Base-by-base conservation (phyloP, 169 alveolate species). In the Condylostoma magnum region DNA sequence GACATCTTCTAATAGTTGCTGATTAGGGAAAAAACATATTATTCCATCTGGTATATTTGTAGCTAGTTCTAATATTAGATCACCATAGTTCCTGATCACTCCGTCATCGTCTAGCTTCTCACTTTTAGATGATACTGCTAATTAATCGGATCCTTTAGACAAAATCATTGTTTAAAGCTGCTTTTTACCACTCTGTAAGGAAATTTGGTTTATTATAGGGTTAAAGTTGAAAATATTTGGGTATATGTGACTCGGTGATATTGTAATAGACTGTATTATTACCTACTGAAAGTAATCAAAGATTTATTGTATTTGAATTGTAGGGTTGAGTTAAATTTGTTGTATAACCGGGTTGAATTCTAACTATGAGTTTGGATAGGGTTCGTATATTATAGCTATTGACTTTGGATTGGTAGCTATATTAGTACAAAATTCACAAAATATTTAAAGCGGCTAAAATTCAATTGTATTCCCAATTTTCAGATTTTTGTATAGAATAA, bases 11-110 rank as follows among this genome's bases (percentile, higher is more conserved):
- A 60, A 38, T 8, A 8, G 8, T 1, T n/a, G 15, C 25, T 57
- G 74, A n/a, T 80, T 63, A 6, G 95, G 85, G 50, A 89, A 82
- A 79, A 89, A 84, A 8, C 81, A 76, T 8, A 89, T 89, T 0
- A 89, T 60, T n/a, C 95, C 95, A 75, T 89, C 95, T n/a, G 95
- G 95, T 2, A 82, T 86, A 36, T 63, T 54, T 22, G 57, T 73
- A 44, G 79, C 36, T 8, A 89, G 76, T 47, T 89, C 95, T 6
- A 84, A 52, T 2, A 89, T 47, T 12, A 89, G 68, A 38, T 71
- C 79, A 3, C 92, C 95, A 56, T 84, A 84, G 71, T 84, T 89
- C 27, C 95, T 57, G 5, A 86, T 79, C 3, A 82, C 81, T 15
- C 79, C 81, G 33, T 58, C 71, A 67, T 88, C 85, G 28, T 77